Evolutionary conservation across 2,329 filamentous ascomycete genomes (phyloP), one percentile per base, ranked within the genome.

Genomic region (Scytalidium sp.): DNA sequence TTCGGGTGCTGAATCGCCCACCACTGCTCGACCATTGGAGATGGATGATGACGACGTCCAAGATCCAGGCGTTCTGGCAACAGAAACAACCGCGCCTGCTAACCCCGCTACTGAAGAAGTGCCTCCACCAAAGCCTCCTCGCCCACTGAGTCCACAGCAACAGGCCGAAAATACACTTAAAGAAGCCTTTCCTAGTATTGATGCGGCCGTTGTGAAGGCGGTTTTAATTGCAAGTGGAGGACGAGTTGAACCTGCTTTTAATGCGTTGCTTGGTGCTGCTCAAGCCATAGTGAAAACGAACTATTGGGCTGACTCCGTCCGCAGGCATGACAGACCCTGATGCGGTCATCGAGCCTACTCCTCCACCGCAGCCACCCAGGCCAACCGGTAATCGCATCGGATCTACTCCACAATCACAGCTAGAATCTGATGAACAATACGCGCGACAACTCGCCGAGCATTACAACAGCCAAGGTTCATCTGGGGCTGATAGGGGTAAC

Each of bases 401-500:
- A 50, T 72, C 77, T 55, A 76, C 82, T 41, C 79, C 85, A 10
- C 81, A 87, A 69, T 87, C 81, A 54, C 94, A 99, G 72, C 66
- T 99, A 48, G 90, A 96, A 69, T 85, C 90, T 29, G 93, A 97
- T 68, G 93, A 97, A 68, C 75, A 87, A 58, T 96, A 96, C 70
- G 93, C 93, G 27, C 87, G 94, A 54, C 92, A 95, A 69, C 81
- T 99, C 25, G 92, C 93, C 2, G 87, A 97, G 68, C 91, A 97
- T 61, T 97, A 92, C 70, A 67, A 67, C 57, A 84, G 79, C 51
- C 72, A 75, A 45, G 75, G 76, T 53, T 74, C 74, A 21, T 84
- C 84, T 65, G 81, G 82, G 60, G 72, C 73, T 15, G 32, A 36
- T n/a, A 62, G 69, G 51, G n/a, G 36, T 44, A 49, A 52, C 13